A percentile compares a stretch with the other conserved stretches of the same genome.
These are phyloP conservation scores for Rhizopogon vinicolor DNA, from an alignment of 768 basidiomycete species.

Conservation along the genomic window DNA sequence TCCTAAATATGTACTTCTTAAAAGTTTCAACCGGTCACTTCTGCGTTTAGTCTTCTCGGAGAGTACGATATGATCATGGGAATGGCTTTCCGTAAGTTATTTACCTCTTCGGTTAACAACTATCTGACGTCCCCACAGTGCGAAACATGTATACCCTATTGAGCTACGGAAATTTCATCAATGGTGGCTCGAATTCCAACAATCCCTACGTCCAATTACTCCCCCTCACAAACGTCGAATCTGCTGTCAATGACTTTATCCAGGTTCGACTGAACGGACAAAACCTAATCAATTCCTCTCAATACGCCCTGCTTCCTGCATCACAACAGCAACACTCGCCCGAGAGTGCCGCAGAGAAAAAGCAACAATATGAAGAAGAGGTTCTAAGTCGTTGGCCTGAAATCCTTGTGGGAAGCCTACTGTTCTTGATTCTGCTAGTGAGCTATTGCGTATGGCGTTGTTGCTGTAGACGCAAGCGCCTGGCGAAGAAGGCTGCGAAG, in stretches of 20 bases:
- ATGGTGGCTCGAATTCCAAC: slow-evolving; percentile 39
- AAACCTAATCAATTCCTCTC: slow-evolving; percentile 49
- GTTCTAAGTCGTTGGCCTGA: slow-evolving; percentile 72
- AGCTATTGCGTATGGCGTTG: slow-evolving; percentile 57
- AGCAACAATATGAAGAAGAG: slow-evolving; percentile 58
- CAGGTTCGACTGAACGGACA: slow-evolving; percentile 53
- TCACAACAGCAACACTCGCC: slow-evolving; percentile 60
- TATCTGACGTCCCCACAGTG: slow-evolving; percentile 36
- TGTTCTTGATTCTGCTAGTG: slow-evolving; percentile 39
- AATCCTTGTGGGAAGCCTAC: slow-evolving; percentile 58
- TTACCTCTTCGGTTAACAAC: background rate
- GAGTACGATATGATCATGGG: slow-evolving; percentile 82
- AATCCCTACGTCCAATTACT: slow-evolving; percentile 71
- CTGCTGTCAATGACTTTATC: slow-evolving; percentile 66
- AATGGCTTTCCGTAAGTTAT: slow-evolving; percentile 66
- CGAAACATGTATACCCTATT: slow-evolving; percentile 72
- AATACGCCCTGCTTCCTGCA: slow-evolving; percentile 57
- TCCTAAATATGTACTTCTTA: slow-evolving; percentile 3
- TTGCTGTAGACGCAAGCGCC: slow-evolving; percentile 43
- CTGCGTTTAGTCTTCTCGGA: slow-evolving; percentile 71
- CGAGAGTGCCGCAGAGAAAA: slow-evolving; percentile 58
- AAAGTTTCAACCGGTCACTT: slow-evolving; percentile 81
- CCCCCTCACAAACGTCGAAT: slow-evolving; percentile 46
- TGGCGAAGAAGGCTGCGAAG: slow-evolving; percentile 16
- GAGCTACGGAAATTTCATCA: slow-evolving; percentile 67